phyloP scores from a whole-genome alignment of 352 stramenopile genomes.

The Globisporangium takayamanum region DNA sequence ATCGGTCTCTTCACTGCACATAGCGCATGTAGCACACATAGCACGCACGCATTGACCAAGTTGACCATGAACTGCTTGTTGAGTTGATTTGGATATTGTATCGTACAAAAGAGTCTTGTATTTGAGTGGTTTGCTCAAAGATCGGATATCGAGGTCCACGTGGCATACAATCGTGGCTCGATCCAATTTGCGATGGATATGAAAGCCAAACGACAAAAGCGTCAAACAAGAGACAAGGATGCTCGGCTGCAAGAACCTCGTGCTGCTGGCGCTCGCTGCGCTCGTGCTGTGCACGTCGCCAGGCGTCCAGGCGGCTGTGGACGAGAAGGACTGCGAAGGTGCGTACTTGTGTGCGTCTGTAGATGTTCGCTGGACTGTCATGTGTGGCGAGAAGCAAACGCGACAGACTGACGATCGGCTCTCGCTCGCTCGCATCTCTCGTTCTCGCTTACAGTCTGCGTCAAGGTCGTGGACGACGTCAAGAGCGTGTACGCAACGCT shows the following conservation, averaged over 20 bases:
- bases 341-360: conserved; percentile 6
- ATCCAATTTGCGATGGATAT: neutral
- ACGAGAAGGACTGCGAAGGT: conserved; percentile 91
- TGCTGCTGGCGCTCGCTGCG: conserved; percentile 64
- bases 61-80: no score
- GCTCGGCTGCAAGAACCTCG: conserved; percentile 46
- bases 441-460: conserved; percentile 65
- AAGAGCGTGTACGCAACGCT: conserved; percentile 64
- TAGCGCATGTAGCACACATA: no score
- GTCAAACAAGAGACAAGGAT: conserved; percentile 15
- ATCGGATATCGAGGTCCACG: no score
- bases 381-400: no score
- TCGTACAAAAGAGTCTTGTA: no score
- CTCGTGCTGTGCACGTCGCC: conserved; percentile 32
- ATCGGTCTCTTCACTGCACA: neutral
- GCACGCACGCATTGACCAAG: no score
- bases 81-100: no score
- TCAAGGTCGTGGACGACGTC: conserved; percentile 88
- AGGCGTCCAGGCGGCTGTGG: conserved; percentile 34
- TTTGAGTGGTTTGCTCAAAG: no score
- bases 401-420: neutral
- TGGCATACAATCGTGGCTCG: no score
- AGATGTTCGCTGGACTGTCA: neutral
- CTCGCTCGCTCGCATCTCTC: neutral
- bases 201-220: neutral